These are phyloP conservation scores for Selaginella tamariscina DNA, from an alignment of 75 land plant genomes.

Conservation along the genomic window DNA sequence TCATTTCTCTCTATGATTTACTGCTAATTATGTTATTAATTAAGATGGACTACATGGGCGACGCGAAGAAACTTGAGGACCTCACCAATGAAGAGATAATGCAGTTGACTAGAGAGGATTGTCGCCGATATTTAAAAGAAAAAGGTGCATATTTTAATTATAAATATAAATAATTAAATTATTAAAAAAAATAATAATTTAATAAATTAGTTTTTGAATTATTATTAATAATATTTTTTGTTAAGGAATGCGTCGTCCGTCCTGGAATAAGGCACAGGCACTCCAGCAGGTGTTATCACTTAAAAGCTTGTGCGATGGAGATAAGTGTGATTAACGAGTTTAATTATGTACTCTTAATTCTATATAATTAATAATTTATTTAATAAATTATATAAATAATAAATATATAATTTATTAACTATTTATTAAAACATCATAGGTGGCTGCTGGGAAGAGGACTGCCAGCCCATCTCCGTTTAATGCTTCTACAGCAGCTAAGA, in stretches of 20 bases:
- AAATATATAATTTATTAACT: neutral
- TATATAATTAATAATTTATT: too few species aligned
- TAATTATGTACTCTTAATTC: too few species aligned
- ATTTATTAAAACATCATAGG: neutral
- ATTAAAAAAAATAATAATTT: neutral
- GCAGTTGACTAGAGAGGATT: slow-evolving; percentile 82
- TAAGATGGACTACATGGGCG: too few species aligned
- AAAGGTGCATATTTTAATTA: slow-evolving; percentile 34
- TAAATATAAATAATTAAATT: neutral
- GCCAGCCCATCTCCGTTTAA: neutral
- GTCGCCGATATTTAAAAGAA: slow-evolving; percentile 65
- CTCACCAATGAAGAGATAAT: slow-evolving; percentile 85
- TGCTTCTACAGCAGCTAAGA: neutral
- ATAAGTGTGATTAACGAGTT: neutral
- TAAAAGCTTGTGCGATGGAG: slow-evolving; percentile 22
- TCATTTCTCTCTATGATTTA: too few species aligned
- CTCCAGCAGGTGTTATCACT: slow-evolving; percentile 65
- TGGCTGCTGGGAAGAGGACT: neutral
- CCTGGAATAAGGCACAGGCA: slow-evolving; percentile 73
- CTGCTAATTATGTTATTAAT: too few species aligned
- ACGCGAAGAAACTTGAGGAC: slow-evolving; percentile 26
- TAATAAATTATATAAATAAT: too few species aligned
- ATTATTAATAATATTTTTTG: neutral
- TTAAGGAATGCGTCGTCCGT: slow-evolving; percentile 54
- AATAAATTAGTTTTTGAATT: neutral